Conservation (phyloP, 495 filamentous ascomycete genomes). For the Hypoxylon intermedium region DNA sequence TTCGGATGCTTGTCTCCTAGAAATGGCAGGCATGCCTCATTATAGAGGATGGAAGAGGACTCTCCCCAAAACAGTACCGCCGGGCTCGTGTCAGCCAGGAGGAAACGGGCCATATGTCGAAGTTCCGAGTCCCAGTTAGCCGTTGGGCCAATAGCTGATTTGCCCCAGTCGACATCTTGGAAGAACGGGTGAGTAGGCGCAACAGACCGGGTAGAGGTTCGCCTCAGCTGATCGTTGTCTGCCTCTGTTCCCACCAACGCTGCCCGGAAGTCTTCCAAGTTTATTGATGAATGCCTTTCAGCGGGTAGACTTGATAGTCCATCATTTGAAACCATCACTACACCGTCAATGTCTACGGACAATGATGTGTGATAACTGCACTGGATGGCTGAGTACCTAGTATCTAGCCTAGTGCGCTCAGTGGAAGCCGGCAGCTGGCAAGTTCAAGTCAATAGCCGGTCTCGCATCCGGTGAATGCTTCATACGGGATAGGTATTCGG, state of each 20-base stretch:
- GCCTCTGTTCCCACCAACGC: not conserved
- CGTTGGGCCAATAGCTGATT: constrained; percentile 12
- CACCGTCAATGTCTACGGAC: constrained; percentile 11
- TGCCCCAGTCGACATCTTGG: constrained; percentile 15
- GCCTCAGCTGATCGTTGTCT: not conserved
- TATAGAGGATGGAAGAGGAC: constrained; percentile 54
- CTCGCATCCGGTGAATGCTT: too few relatives aligned
- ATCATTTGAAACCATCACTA: constrained; percentile 15
- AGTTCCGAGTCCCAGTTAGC: constrained; percentile 17
- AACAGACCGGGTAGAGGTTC: not conserved
- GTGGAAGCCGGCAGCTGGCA: too few relatives aligned
- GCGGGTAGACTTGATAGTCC: not conserved
- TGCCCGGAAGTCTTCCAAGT: not conserved
- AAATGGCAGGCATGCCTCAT: constrained; percentile 53
- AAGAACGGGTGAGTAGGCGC: constrained; percentile 5
- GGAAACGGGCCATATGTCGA: constrained; percentile 31
- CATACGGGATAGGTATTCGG: too few relatives aligned
- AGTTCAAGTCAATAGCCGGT: too few relatives aligned
- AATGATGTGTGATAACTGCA: not conserved
- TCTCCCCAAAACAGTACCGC: constrained; percentile 51
- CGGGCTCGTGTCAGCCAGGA: constrained; percentile 36
- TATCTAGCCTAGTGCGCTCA: too few relatives aligned
- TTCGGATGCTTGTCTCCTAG: constrained; percentile 48
- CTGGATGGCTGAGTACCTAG: too few relatives aligned
- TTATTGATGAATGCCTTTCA: not conserved